These are phyloP conservation scores for Colletotrichum agaves DNA, from an alignment of 2,329 filamentous ascomycete species.

Conservation along the genomic window DNA sequence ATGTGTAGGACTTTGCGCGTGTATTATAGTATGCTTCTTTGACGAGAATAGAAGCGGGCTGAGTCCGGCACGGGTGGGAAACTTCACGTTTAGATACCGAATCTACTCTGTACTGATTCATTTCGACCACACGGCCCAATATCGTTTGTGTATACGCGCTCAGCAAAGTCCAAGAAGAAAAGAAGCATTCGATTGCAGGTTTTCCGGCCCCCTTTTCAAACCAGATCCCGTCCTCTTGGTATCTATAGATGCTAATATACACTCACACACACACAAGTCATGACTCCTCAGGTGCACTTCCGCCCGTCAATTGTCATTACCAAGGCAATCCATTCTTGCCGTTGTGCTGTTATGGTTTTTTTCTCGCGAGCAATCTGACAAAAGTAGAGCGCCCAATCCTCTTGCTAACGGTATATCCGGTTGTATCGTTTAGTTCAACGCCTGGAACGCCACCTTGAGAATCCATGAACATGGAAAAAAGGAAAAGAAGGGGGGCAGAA, in stretches of 20 bases:
- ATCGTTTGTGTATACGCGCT: neutral
- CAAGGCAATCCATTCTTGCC: neutral
- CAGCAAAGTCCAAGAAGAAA: neutral
- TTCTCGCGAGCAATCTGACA: constrained; percentile 10
- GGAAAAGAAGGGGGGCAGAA: constrained; percentile 28
- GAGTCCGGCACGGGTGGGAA: neutral
- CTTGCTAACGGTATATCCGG: neutral
- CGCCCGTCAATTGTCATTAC: constrained; percentile 25
- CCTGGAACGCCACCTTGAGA: constrained; percentile 20
- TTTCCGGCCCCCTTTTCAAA: constrained; percentile 6
- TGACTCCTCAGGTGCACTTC: constrained; percentile 11
- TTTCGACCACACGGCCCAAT: neutral
- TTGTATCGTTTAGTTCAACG: constrained; percentile 11
- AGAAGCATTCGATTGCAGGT: neutral
- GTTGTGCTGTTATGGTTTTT: neutral
- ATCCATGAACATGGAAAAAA: neutral
- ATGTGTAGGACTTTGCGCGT: constrained; percentile 16
- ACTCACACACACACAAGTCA: neutral
- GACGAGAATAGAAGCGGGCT: constrained; percentile 3
- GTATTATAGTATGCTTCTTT: constrained; percentile 32
- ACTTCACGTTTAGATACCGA: constrained; percentile 7
- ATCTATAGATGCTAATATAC: constrained; percentile 39
- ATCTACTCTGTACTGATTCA: neutral
- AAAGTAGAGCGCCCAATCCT: neutral
- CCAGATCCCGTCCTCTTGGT: constrained; percentile 22